Base-by-base conservation (phyloP, 2,329 filamentous ascomycete genomes). In the Monilinia vaccinii-corymbosi region DNA sequence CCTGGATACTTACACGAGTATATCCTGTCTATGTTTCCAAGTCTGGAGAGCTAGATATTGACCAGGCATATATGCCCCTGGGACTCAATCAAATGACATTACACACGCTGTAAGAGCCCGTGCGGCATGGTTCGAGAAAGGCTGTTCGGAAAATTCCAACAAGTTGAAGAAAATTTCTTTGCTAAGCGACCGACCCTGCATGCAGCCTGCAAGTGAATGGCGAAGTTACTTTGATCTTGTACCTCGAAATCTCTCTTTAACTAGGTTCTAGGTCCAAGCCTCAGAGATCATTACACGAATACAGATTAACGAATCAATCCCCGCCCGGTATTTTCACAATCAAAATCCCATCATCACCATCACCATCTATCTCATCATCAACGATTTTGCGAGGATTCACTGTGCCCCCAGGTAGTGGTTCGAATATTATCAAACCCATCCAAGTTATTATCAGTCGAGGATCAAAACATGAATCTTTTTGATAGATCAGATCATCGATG, bases 101-200 rank as follows among this genome's bases (percentile, higher is more conserved):
- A 8, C 38, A 34, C 2, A 16, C 21, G n/a, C 25, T 53, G 51
- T 31, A 44, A 21, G 38, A 44, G 21, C 28, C 38, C 51, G n/a
- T 44, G 51, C 51, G 18, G 4, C 18, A 53, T 44, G 51, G 38
- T 53, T 53, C 13, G 25, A 49, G 10, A 11, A 14, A n/a, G n/a
- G 31, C 10, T 44, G 51, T 49, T 49, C 46, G 46, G 46, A 49
- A 49, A 13, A 21, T 32, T 49, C 18, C 25, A 28, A 49, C 21
- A n/a, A 31, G 46, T 49, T 49, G 28, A 34, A 34, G 46, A 49
- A 34, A 32, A 32, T 45, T 32, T 11, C 32, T 49, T 49, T 34
- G 31, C 28, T 49, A 34, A 34, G 51, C n/a, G 51, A 53, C 50
- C 31, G 50, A 53, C 51, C 51, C 51, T 55, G 18, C 51, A 55